Percentiles rank a stretch among this genome's conserved stretches.
phyloP scores from a whole-genome alignment of 2,329 filamentous ascomycete genomes.

The Botrytis byssoidea region DNA sequence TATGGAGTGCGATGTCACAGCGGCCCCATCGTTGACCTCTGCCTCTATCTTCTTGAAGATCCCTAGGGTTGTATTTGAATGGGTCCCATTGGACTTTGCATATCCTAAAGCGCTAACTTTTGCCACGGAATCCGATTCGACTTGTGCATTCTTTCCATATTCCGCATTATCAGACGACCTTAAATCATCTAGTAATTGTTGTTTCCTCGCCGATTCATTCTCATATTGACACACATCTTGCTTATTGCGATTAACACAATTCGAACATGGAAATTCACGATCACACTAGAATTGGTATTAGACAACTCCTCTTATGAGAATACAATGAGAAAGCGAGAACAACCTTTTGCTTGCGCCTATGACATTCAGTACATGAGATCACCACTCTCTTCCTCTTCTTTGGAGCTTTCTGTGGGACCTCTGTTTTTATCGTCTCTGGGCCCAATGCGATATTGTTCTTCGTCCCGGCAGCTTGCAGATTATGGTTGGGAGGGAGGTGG shows the following conservation, averaged over 20 bases:
- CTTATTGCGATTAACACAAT: conserved; percentile 58
- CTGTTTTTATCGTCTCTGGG: neutral
- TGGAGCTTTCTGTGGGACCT: conserved; percentile 30
- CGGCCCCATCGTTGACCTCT: conserved; percentile 36
- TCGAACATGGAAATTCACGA: conserved; percentile 57
- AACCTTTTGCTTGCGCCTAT: conserved; percentile 53
- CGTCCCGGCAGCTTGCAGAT: conserved; percentile 13
- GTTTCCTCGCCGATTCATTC: conserved; percentile 39
- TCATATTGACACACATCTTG: conserved; percentile 57
- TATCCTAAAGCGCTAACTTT: conserved; percentile 50
- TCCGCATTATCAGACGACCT: conserved; percentile 27
- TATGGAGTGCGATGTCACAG: conserved; percentile 26
- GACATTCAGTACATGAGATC: conserved; percentile 64
- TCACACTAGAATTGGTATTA: conserved; percentile 49
- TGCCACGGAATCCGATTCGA: conserved; percentile 32
- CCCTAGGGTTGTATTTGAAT: conserved; percentile 50
- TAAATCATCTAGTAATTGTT: conserved; percentile 35
- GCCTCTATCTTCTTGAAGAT: conserved; percentile 56
- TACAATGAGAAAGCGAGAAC: neutral
- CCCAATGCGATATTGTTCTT: neutral
- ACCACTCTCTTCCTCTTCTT: conserved; percentile 59
- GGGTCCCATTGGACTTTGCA: conserved; percentile 47
- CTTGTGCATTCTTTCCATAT: conserved; percentile 26
- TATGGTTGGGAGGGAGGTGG: conserved; percentile 16
- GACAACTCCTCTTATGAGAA: conserved; percentile 15